Conservation (phyloP, 176 grass and related monocot species). For the Luzula sylvatica region DNA sequence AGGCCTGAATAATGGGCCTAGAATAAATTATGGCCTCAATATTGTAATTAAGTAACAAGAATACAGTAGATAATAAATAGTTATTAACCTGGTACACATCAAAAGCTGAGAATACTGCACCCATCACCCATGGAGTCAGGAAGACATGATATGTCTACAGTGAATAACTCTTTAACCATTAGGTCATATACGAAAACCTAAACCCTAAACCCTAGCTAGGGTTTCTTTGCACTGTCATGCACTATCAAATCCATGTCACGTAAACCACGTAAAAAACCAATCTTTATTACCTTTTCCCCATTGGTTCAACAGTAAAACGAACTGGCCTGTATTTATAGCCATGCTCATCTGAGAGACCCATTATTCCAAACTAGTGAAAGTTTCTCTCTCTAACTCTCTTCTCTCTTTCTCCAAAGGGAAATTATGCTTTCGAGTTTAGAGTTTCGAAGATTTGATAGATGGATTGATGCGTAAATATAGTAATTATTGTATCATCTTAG, state of each 20-base stretch:
- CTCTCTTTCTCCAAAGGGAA: slow-evolving; percentile 18
- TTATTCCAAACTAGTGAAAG: not conserved
- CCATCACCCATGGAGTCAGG: not conserved
- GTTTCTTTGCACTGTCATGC: slow-evolving; percentile 20
- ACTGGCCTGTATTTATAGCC: no score
- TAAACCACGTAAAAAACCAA: not conserved
- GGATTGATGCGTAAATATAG: not conserved
- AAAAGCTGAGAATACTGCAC: not conserved
- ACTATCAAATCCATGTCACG: slow-evolving; percentile 16
- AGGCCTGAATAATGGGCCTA: no score
- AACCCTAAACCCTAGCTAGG: not conserved
- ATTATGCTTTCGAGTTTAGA: slow-evolving; percentile 7
- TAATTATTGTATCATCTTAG: slow-evolving; percentile 23
- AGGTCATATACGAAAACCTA: slow-evolving; percentile 13
- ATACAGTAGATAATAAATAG: slow-evolving; percentile 1
- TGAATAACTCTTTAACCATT: slow-evolving; percentile 2
- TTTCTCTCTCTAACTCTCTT: not conserved
- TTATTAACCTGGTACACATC: slow-evolving; percentile 15
- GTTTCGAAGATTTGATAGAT: not conserved
- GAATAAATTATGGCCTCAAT: no score
- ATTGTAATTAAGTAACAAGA: not conserved
- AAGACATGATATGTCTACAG: not conserved
- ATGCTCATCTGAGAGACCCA: no score
- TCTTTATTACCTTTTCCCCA: not conserved
- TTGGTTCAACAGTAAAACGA: not conserved